phyloP scores from a whole-genome alignment of 2,329 filamentous ascomycete species.

The Scedosporium apiospermum region DNA sequence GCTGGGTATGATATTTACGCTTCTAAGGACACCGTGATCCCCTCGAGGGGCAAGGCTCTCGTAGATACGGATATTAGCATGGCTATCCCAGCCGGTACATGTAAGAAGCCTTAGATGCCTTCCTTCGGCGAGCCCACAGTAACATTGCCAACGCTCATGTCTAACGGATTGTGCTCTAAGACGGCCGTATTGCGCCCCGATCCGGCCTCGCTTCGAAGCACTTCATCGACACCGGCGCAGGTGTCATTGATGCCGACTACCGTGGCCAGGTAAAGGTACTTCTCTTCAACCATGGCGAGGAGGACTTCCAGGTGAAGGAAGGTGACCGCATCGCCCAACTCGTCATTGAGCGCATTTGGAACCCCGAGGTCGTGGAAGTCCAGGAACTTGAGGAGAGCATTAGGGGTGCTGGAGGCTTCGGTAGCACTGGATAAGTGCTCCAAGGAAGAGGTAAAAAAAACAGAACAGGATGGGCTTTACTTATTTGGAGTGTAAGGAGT shows the following conservation, averaged over 20 bases:
- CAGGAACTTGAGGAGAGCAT: constrained; percentile 83
- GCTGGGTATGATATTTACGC: constrained; percentile 93
- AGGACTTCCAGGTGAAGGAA: constrained; percentile 70
- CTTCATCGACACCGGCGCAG: constrained; percentile 91
- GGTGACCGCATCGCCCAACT: constrained; percentile 92
- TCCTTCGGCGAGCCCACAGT: not conserved
- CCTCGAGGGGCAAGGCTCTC: constrained; percentile 71
- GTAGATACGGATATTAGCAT: constrained; percentile 90
- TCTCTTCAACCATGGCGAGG: constrained; percentile 83
- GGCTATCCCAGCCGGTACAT: constrained; percentile 82
- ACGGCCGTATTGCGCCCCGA: constrained; percentile 82
- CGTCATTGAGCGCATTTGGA: constrained; percentile 88
- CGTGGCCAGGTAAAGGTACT: constrained; percentile 88
- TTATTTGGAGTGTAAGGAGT: not conserved
- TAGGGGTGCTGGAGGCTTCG: constrained; percentile 82
- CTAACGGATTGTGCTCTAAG: constrained; percentile 29
- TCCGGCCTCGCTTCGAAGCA: constrained; percentile 89
- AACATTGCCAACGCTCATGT: not conserved
- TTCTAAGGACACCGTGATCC: constrained; percentile 63
- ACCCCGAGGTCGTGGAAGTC: constrained; percentile 85
- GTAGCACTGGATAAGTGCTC: constrained; percentile 58
- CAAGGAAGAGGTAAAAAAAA: not conserved
- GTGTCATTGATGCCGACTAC: constrained; percentile 97
- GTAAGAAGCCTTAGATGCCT: constrained; percentile 44
- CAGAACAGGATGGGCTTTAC: not conserved